Base-by-base conservation (phyloP, 2,329 filamentous ascomycete genomes). In the Cytospora chrysosperma region DNA sequence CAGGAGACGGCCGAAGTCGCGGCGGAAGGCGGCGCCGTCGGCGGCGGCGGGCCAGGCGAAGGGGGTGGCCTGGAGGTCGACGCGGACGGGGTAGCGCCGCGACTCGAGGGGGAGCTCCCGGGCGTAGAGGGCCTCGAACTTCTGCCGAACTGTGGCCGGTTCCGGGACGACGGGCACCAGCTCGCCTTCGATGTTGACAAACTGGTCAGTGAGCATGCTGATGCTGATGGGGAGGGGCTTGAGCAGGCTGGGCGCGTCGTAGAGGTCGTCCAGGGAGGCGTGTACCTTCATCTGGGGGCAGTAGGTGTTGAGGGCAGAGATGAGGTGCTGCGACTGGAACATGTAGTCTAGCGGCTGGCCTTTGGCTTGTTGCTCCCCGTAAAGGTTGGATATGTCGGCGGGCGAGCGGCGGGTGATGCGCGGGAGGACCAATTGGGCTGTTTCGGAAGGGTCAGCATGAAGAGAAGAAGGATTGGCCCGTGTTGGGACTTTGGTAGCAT, bases 271-370 rank as follows among this genome's bases (percentile, higher is more conserved):
- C 28, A 78, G 67, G 28, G 73, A 76, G 26, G 62, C 56, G 66
- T 76, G 68, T 54, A 77, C 59, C 56, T 69, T 72, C 69, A 78
- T 70, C 68, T 76, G 74, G n/a, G 76, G 76, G 56, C 76, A 78
- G 62, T 69, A 66, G 8, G 63, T 63, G 4, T 67, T 61, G 27
- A 78, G 69, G 19, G 71, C 67, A 57, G 65, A 28, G 56, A 70
- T 65, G 12, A 77, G 69, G 64, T 77, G 71, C 10, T 70, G 67
- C 32, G 61, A 59, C 64, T 76, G 75, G 69, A 76, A 77, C 62
- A 76, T 72, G 64, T 75, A 74, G 56, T 72, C 71, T 19, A 76
- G 61, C 15, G 71, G 64, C 13, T 70, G 64, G 56, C 74, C 73
- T 37, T 70, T 69, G 10, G 66, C 61, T 4, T 73, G 71, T 13